Evolutionary conservation across 139 green algal species (phyloP).

Genomic region (Chlamydomonas asymmetrica): DNA sequence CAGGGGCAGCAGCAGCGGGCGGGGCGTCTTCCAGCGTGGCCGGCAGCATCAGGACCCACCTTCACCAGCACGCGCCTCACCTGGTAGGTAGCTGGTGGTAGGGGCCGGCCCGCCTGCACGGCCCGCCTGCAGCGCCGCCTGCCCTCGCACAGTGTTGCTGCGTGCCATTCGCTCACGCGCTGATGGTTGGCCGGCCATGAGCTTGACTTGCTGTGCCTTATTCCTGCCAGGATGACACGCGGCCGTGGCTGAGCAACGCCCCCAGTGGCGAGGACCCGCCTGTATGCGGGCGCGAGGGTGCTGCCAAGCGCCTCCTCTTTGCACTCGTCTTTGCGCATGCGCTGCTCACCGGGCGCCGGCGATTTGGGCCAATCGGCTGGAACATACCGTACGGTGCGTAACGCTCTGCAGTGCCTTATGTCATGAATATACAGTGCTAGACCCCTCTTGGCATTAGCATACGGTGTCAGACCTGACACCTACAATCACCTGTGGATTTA

Average conservation of each 20-base stretch:
- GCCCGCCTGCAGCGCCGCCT: no score
- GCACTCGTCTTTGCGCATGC: slow-evolving; percentile 50
- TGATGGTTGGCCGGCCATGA: no score
- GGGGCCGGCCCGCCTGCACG: neutral
- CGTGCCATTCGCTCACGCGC: no score
- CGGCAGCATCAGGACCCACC: neutral
- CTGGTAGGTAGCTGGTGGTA: neutral
- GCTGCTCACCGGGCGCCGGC: slow-evolving; percentile 52
- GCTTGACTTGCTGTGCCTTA: no score
- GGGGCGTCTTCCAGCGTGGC: neutral
- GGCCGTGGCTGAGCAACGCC: neutral
- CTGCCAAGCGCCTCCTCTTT: slow-evolving; percentile 50
- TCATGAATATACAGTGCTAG: no score
- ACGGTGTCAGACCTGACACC: no score
- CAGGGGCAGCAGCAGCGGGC: neutral
- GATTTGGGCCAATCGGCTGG: slow-evolving; percentile 66
- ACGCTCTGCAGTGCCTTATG: slow-evolving; percentile 40
- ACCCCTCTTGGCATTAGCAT: no score
- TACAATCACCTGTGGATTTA: no score
- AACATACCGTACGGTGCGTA: slow-evolving; percentile 60
- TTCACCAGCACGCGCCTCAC: neutral
- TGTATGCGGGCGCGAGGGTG: slow-evolving; percentile 19
- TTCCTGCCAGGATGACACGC: neutral
- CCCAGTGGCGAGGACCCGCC: neutral
- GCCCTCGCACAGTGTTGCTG: no score